Evolutionary conservation across 768 basidiomycete genomes (phyloP), one percentile per base, ranked within the genome.

Genomic region (Leccinum subtestaceum): DNA sequence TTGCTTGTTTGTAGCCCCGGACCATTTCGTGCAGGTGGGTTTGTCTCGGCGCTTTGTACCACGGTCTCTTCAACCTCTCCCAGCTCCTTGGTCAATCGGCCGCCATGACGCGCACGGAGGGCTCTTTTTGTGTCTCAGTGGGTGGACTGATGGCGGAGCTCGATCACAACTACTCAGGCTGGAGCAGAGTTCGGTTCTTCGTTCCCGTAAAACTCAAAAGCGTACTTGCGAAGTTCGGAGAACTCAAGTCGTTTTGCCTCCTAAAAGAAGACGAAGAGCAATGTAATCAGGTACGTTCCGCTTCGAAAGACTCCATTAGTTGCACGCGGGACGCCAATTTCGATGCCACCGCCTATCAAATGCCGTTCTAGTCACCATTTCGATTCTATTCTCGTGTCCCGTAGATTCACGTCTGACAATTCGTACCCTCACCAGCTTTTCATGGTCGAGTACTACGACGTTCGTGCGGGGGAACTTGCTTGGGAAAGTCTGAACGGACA

Each of bases 391-490:
- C 57, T 13, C 53, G 31, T 50, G 5, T 55, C n/a, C 29, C 27
- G 25, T 55, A 49, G 31, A 34, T 51, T 55, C 38, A 17, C 9
- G 17, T 60, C 67, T 71, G 27, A 73, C 66, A 12, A 19, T 12
- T 63, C 57, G 27, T 57, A 47, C 59, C 10, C 52, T 53, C 27
- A 36, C 5, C 60, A 79, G 71, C 71, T 79, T 29, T 90, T 84
- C 70, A 74, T 72, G 43, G 81, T 86, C 53, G 88, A 91, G 62
- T 93, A 82, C 68, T 87, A 80, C 66, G 89, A 92, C 65, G 77
- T 83, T 27, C 79, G 87, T 25, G 79, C 80, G 40, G 84, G 87
- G 6, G 73, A 77, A 40, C 65, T 68, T 11, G 88, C 89, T 13
- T 80, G 75, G 64, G 70, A 72, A 49, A 75, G 74, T 48, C 73